Evolutionary conservation across 2,329 filamentous ascomycete genomes (phyloP), one percentile per base, ranked within the genome.

Genomic region (Eutypa lata): DNA sequence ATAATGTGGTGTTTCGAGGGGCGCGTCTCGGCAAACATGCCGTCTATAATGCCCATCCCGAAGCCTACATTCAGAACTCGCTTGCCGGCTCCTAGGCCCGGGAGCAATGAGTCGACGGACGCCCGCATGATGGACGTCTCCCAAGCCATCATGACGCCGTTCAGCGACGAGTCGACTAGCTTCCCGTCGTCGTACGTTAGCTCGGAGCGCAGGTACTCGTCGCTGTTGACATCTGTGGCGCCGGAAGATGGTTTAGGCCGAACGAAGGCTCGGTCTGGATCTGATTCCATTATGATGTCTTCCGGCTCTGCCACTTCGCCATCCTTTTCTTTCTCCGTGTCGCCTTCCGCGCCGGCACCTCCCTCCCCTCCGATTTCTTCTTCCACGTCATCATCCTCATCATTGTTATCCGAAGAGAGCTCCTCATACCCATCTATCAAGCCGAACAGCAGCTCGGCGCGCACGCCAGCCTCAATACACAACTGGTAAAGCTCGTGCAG

Each of bases 121-220:
- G 82, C 80, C 54, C 82, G 81, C 91, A 96, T 96, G 62, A 96
- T 94, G 58, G 86, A 83, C 2, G 86, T 88, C 71, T 96, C 91
- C 91, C 91, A 96, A 38, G 86, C 81, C 91, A 96, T 96, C 91
- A 96, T 96, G 45, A 96, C 89, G 49, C 89, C 90, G 68, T 96
- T 96, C 56, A 84, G 80, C 58, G 85, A 82, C 3, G 83, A 78
- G 65, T 94, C 90, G 7, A 94, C 79, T 2, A 94, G 80, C 54
- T 87, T 87, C 57, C 80, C 80, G 53, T 81, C 75, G 47, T 80
- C 77, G 70, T 89, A 88, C 14, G 80, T 85, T 21, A 91, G 76
- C 24, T 78, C 74, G 0, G 86, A 88, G 47, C 81, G 78, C 45
- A 93, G 81, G 66, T 91, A 92, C 40, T 83, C 79, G 45, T 82